Conservation (phyloP, 352 stramenopile species). For the Phytophthora cryptogea region DNA sequence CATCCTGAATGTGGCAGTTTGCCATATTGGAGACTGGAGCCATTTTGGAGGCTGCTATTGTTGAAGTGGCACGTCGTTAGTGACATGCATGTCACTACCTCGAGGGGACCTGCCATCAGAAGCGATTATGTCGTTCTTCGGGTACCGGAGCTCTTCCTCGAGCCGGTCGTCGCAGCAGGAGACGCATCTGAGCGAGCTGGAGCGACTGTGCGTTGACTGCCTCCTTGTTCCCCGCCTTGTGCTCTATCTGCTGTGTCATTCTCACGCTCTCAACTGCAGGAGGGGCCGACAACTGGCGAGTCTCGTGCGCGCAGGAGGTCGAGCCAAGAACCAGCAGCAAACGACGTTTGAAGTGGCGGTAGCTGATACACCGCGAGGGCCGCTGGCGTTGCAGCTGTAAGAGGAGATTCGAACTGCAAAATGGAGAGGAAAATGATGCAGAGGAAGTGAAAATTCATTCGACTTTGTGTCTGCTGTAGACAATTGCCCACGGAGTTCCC, state of each 20-base stretch:
- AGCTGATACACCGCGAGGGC: slow-evolving; percentile 56
- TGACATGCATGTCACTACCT: not conserved
- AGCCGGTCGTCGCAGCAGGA: slow-evolving; percentile 55
- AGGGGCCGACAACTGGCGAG: slow-evolving; percentile 78
- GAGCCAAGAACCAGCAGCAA: slow-evolving; percentile 86
- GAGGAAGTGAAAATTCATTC: slow-evolving; percentile 4
- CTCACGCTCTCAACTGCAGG: slow-evolving; percentile 35
- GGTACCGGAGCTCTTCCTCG: slow-evolving; percentile 62
- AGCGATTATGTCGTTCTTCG: slow-evolving; percentile 66
- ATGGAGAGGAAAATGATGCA: not conserved
- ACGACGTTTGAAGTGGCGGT: slow-evolving; percentile 82
- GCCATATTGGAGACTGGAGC: slow-evolving; percentile 9
- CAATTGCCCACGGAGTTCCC: slow-evolving; percentile 76
- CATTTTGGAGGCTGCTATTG: slow-evolving; percentile 6
- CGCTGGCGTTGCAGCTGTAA: slow-evolving; percentile 56
- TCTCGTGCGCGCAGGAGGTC: slow-evolving; percentile 78
- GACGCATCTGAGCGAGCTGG: slow-evolving; percentile 81
- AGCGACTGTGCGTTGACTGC: slow-evolving; percentile 62
- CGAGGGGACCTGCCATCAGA: not conserved
- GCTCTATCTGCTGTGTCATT: not conserved
- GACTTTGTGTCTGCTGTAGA: slow-evolving; percentile 30
- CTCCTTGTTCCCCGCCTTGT: slow-evolving; percentile 3
- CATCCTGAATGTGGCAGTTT: not conserved
- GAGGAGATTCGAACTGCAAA: slow-evolving; percentile 6
- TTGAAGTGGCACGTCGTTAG: not conserved